Evolutionary conservation across 2,329 filamentous ascomycete genomes (phyloP), one percentile per base, ranked within the genome.

Genomic region (Alternaria sp.): DNA sequence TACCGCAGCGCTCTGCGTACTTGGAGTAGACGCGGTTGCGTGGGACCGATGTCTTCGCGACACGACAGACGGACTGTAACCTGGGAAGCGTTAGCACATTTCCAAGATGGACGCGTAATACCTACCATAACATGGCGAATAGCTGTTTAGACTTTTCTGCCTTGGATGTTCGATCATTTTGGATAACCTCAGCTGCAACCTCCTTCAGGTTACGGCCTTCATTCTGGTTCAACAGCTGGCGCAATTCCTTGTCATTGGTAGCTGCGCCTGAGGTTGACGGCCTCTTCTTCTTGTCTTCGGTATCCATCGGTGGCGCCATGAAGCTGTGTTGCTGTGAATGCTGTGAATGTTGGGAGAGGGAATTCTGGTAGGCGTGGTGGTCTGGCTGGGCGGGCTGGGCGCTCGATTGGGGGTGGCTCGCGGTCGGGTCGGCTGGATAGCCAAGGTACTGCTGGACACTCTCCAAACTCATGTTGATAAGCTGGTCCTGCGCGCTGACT

Each of bases 1-100:
- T 96, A 44, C 92, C 94, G 79, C 95, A 99, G 65, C 92, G 89
- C 27, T 92, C 93, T 49, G 94, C 95, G 78, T 99, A 99, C 77
- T 94, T 94, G 62, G 94, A 93, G 79, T 98, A 99, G 2, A 99
- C 95, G 60, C 94, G 87, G 66, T 95, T 95, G 71, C 95, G 87
- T 7, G 95, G 93, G 0, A 98, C 94, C 6, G 95, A 97, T 1
- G 90, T 90, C 76, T 92, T 92, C 44, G 91, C 91, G 63, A 88
- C 88, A 46, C 70, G 70, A 78, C 92, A 94, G 1, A 90, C 89
- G 53, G 86, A 85, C 71, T 89, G 89, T 69, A 94, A 88, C 91
- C 91, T 93, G 68, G 6, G 66, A 16, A 49, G 53, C 54, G 56
- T 81, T 67, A 77, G 77, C 72, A 54, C 34, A 18, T 30, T 18